These are phyloP conservation scores for Fusarium paranaense DNA, from an alignment of 2,329 filamentous ascomycete species.

Conservation along the genomic window DNA sequence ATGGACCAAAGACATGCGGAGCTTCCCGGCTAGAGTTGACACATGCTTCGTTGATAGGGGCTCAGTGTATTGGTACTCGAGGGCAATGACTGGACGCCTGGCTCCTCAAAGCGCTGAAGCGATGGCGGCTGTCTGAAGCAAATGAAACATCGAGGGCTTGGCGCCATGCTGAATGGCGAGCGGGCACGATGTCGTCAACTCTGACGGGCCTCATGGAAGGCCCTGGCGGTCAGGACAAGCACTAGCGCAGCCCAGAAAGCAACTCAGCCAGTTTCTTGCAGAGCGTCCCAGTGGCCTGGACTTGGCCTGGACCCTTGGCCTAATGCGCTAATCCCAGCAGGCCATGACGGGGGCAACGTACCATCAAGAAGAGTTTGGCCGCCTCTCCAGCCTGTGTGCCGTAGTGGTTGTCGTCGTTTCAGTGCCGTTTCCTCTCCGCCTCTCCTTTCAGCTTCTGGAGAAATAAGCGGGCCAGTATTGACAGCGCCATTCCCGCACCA, in stretches of 20 bases:
- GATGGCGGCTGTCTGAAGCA: not conserved
- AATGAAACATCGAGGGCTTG: conserved; percentile 6
- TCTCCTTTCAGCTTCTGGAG: not conserved
- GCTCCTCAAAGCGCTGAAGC: not conserved
- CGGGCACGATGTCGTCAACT: conserved; percentile 5
- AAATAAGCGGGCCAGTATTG: conserved; percentile 12
- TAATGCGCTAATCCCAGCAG: conserved; percentile 1
- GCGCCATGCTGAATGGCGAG: conserved; percentile 1
- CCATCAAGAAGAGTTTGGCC: conserved; percentile 3
- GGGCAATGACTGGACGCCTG: not conserved
- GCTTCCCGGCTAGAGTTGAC: conserved; percentile 1
- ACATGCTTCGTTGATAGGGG: not conserved
- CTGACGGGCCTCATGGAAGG: conserved; percentile 6
- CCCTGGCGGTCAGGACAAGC: conserved; percentile 27
- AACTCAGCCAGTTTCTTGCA: conserved; percentile 4
- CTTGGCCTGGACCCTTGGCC: conserved; percentile 29
- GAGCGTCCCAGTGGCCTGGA: conserved; percentile 7
- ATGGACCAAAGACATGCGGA: conserved; percentile 12
- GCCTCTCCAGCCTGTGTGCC: conserved; percentile 1
- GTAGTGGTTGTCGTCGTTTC: conserved; percentile 16
- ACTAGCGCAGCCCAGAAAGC: conserved; percentile 16
- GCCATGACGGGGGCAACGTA: conserved; percentile 3
- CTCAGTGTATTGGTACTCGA: not conserved
- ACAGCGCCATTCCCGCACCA: conserved; percentile 27
- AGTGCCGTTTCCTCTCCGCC: conserved; percentile 1